Evolutionary conservation across 192 early-diverging fungal species (phyloP).

Genomic region (Rhizophagus clarus): DNA sequence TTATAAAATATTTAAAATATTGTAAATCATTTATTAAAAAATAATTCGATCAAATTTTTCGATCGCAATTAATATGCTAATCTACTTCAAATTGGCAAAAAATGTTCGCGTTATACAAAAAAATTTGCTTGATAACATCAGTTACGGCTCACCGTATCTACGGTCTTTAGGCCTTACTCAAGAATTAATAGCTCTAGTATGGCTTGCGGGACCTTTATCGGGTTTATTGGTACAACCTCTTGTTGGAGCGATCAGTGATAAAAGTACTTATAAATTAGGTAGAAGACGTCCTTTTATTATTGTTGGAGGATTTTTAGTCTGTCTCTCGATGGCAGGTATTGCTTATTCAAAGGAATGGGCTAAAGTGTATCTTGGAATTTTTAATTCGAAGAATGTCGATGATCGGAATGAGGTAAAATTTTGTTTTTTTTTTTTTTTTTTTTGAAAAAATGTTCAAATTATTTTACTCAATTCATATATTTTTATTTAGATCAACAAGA

Average conservation of each 20-base stretch:
- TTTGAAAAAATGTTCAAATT: constrained; percentile 20
- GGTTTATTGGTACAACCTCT: constrained; percentile 73
- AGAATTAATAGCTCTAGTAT: constrained; percentile 70
- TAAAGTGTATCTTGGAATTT: constrained; percentile 16
- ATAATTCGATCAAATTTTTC: neutral
- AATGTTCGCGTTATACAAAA: neutral
- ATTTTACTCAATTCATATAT: constrained; percentile 9
- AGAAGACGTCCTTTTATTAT: constrained; percentile 86
- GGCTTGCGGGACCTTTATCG: constrained; percentile 80
- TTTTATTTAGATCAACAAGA: constrained; percentile 35
- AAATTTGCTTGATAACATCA: constrained; percentile 30
- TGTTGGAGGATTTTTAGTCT: constrained; percentile 59
- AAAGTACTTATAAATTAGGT: constrained; percentile 68
- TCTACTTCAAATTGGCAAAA: neutral
- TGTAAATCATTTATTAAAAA: constrained; percentile 2
- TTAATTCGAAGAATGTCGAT: neutral
- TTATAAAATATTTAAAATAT: neutral
- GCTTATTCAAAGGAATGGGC: constrained; percentile 77
- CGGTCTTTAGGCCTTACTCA: constrained; percentile 63
- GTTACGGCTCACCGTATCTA: constrained; percentile 77
- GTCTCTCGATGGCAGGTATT: constrained; percentile 69
- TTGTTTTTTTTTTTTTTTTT: too few relatives aligned
- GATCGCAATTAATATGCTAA: neutral
- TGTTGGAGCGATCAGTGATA: constrained; percentile 84
- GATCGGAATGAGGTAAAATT: constrained; percentile 20